These are phyloP conservation scores for Lophiotrema nucula DNA, from an alignment of 495 filamentous ascomycete species.

Conservation along the genomic window DNA sequence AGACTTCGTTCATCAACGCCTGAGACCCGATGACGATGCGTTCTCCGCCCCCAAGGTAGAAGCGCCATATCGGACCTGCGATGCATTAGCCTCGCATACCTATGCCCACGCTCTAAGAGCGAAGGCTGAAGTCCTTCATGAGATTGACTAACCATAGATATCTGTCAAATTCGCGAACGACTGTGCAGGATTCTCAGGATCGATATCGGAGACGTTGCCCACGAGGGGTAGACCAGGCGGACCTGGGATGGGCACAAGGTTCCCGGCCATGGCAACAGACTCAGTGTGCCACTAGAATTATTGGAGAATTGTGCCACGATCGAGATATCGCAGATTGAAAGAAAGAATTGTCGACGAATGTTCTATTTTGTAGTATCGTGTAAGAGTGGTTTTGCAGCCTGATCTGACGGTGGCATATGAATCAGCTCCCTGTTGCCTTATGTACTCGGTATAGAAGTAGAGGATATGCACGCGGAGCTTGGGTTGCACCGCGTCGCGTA, in stretches of 20 bases:
- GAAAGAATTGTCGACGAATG: no score
- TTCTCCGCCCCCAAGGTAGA: constrained; percentile 1
- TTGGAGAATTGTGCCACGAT: not conserved
- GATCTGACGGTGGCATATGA: no score
- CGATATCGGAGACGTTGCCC: constrained; percentile 15
- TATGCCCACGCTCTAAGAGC: no score
- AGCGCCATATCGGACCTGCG: constrained; percentile 12
- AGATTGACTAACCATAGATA: constrained; percentile 68
- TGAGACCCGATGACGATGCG: constrained; percentile 49
- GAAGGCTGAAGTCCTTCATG: constrained; percentile 49
- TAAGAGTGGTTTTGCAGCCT: no score
- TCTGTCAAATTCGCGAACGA: constrained; percentile 59
- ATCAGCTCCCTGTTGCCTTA: no score
- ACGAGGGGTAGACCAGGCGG: constrained; percentile 19
- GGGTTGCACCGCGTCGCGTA: no score
- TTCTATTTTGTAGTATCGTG: no score
- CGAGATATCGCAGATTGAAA: no score
- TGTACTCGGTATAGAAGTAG: no score
- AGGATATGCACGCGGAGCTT: no score
- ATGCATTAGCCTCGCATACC: not conserved
- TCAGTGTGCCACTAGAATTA: not conserved
- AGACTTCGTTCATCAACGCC: constrained; percentile 62
- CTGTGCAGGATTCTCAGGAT: not conserved
- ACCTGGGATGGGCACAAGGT: constrained; percentile 14
- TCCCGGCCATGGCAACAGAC: not conserved